Evolutionary conservation across 2,329 filamentous ascomycete species (phyloP), one percentile per base, ranked within the genome.

Genomic region (Trichoderma endophyticum): DNA sequence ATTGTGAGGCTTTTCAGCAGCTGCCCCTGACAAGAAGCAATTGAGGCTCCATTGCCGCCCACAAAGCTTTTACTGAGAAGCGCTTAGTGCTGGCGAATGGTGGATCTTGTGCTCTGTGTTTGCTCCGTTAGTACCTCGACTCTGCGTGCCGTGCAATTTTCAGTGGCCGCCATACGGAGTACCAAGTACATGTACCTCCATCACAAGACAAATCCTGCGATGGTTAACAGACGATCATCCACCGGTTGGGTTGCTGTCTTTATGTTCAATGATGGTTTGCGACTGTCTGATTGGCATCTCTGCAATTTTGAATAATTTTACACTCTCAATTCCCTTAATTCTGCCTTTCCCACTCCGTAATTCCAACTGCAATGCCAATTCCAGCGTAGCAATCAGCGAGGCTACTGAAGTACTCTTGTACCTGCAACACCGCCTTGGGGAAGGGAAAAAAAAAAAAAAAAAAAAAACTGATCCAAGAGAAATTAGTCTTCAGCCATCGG

Each of bases 391-490:
- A 54, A 21, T 28, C 36, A 62, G 30, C 67, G 18, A 70, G 57
- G 67, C 57, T 61, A 34, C 59, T 15, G 56, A 70, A 70, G 67
- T 70, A 70, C 67, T 70, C 67, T 61, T 51, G 67, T 70, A 70
- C 67, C 67, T 62, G 67, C 67, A 70, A 39, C 57, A 70, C 43
- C 57, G 57, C 57, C 14, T 62, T 62, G 56, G 39, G 34, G 48
- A 14, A 62, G 28, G 36, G 28, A 69, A 61, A 61, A 67, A 61
- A 61, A 67, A 61, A 54, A 61, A 21, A 60, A 34, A 60, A 34
- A 21, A 68, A 70, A 69, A 69, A 67, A 32, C 26, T 62, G 67
- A 54, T 34, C 57, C 65, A 54, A 70, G 28, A 51, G 39, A 62
- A 70, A 54, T 62, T 70, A 70, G 67, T 62, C 67, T 62, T 68